Evolutionary conservation across 306 rosid species (phyloP), one percentile per base, ranked within the genome.

Genomic region (Vigna nakashimae): DNA sequence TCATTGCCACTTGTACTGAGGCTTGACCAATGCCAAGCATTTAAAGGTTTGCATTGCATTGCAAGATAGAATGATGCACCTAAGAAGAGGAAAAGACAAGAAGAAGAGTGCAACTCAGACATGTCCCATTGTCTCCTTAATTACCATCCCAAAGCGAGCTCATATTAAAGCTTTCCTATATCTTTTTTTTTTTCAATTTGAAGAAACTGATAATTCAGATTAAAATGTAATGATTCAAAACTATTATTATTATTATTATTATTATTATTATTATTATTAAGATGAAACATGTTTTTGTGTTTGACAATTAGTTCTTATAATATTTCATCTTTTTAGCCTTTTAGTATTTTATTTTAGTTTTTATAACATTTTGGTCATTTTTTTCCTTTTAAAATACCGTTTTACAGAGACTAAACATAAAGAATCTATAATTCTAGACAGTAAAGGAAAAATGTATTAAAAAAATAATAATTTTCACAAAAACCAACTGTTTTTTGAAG

Each of bases 41-140:
- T 60, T 20, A 50, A 73, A 78, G 84, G 83, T 82, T 86, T 89
- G 82, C 49, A 79, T 80, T 76, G 91, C 81, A 88, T 80, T 76
- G 91, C 81, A 88, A 88, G 92, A 46, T 58, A 73, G 56, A 80
- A 84, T 83, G 85, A 88, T 88, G 69, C 57, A 78, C 24, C 38
- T 28, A 22, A 28, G 67, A 75, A 53, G 70, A 10, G 36, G 40
- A 55, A 53, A 83, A 62, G 88, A 78, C 74, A 73, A 67, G 63
- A 81, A 74, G 78, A 79, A 40, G 84, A 36, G 85, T 85, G 78
- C 53, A 78, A 59, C 46, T 60, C 16, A 49, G 76, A 71, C 82
- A 18, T 85, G 86, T 85, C 49, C 63, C 18, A 4, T 59, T 79
- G 86, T 78, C 75, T 58, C 78, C 81, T 66, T 66, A 53, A 73